Conservation (phyloP, 805 yeast genomes). For the Pichia ethanolica region DNA sequence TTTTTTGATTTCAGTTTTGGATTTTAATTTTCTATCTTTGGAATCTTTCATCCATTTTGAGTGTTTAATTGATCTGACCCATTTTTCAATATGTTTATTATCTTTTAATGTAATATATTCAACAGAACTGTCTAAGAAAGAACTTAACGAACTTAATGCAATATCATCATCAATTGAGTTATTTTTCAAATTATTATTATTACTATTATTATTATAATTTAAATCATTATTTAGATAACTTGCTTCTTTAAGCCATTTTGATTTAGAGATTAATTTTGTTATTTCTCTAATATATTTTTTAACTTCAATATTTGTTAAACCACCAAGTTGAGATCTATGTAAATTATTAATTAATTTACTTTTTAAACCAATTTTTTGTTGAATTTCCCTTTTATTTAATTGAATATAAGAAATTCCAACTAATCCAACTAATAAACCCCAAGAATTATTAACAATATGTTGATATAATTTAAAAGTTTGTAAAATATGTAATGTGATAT, state of each 20-base stretch:
- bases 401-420: slow-evolving; percentile 51
- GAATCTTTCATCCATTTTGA: neutral
- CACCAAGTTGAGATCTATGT: slow-evolving; percentile 47
- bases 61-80: slow-evolving; percentile 2
- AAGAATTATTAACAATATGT: slow-evolving; percentile 50
- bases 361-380: slow-evolving; percentile 41
- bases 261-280: slow-evolving; percentile 45
- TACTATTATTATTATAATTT: slow-evolving; percentile 1
- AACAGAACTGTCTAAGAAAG: slow-evolving; percentile 5
- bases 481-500: slow-evolving; percentile 41
- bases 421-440: slow-evolving; percentile 66
- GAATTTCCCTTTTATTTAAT: slow-evolving; percentile 41
- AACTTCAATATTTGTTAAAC: slow-evolving; percentile 41
- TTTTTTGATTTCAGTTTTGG: no score
- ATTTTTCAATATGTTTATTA: neutral
- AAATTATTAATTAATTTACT: slow-evolving; percentile 43
- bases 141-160: slow-evolving; percentile 5
- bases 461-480: slow-evolving; percentile 44
- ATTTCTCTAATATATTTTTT: slow-evolving; percentile 47
- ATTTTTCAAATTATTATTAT: slow-evolving; percentile 7
- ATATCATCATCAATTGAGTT: neutral
- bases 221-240: slow-evolving; percentile 20
- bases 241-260: slow-evolving; percentile 51
- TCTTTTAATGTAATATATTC: slow-evolving; percentile 2
- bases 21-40: neutral